These are phyloP conservation scores for Komagataella mondaviorum DNA, from an alignment of 805 yeast species.

Conservation along the genomic window DNA sequence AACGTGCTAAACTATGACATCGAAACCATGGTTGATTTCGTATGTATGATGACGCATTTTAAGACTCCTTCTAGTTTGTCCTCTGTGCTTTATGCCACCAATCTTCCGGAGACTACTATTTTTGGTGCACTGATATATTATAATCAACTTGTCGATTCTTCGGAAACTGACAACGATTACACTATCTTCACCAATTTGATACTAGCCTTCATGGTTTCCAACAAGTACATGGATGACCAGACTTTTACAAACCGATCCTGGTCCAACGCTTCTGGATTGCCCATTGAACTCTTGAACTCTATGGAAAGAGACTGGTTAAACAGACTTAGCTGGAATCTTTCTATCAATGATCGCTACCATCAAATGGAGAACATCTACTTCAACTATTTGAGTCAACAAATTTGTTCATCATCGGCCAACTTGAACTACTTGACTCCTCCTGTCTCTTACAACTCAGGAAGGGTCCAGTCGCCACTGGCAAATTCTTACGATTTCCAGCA, in stretches of 20 bases:
- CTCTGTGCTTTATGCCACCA: slow-evolving; percentile 71
- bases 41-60: slow-evolving; percentile 48
- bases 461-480: neutral
- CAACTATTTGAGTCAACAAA: neutral
- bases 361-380: neutral
- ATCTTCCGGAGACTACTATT: slow-evolving; percentile 75
- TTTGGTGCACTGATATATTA: slow-evolving; percentile 70
- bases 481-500: neutral
- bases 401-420: neutral
- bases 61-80: slow-evolving; percentile 32
- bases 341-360: slow-evolving; percentile 2
- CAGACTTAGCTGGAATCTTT: slow-evolving; percentile 16
- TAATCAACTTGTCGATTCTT: slow-evolving; percentile 29
- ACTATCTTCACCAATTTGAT: slow-evolving; percentile 43
- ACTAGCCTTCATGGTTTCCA: slow-evolving; percentile 68
- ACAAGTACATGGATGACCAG: slow-evolving; percentile 92
- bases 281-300: slow-evolving; percentile 42
- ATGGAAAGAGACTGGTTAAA: slow-evolving; percentile 46
- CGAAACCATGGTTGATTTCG: slow-evolving; percentile 64
- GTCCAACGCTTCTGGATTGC: slow-evolving; percentile 89
- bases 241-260: slow-evolving; percentile 92
- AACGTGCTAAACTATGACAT: slow-evolving; percentile 72
- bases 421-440: neutral
- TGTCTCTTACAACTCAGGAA: neutral
- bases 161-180: slow-evolving; percentile 19